Base-by-base conservation (phyloP, 2,329 filamentous ascomycete genomes). In the Sclerotiophoma versabilis region DNA sequence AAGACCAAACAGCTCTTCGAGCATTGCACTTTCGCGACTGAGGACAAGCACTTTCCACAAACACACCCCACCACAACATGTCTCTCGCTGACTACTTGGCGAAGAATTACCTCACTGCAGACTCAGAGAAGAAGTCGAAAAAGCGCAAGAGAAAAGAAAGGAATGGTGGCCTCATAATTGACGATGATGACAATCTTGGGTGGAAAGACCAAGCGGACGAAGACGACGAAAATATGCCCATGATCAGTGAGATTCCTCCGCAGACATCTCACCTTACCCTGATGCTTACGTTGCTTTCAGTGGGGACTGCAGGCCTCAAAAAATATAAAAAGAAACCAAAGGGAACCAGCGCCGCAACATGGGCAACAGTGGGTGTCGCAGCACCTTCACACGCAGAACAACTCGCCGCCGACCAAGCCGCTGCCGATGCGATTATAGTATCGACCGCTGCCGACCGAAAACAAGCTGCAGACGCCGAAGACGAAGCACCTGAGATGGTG, bases 81-180 rank as follows among this genome's bases (percentile, higher is more conserved):
- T 81, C 83, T 50, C 83, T 97, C 62, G 88, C 92, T 54, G 87
- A 87, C 70, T 99, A 98, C 71, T 85, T 99, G 29, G 93, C 93
- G 30, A 89, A 91, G 59, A 95, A 92, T 75, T 99, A 99, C 74
- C 87, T 99, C 43, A 90, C 83, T 1, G 86, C 87, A 33, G 86
- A 89, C 62, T 68, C 74, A 15, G 69, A 76, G 71, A 81, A 80
- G 65, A 79, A 80, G 46, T 74, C 76, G 23, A 83, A 82, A 65
- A 83, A 83, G 74, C 78, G 81, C 62, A 83, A 83, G 67, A 71
- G 80, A 38, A 73, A 75, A 48, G 70, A 72, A 43, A 72, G 75
- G 45, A 69, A 74, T 49, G 72, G 72, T 37, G 77, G 80, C 23
- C 72, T 81, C 43, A 73, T 71, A 41, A 79, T 78, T 76, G 69